A percentile compares a stretch with the other conserved stretches of the same genome.
phyloP scores from a whole-genome alignment of 2,329 filamentous ascomycete species.

The Scytalidium sp. region DNA sequence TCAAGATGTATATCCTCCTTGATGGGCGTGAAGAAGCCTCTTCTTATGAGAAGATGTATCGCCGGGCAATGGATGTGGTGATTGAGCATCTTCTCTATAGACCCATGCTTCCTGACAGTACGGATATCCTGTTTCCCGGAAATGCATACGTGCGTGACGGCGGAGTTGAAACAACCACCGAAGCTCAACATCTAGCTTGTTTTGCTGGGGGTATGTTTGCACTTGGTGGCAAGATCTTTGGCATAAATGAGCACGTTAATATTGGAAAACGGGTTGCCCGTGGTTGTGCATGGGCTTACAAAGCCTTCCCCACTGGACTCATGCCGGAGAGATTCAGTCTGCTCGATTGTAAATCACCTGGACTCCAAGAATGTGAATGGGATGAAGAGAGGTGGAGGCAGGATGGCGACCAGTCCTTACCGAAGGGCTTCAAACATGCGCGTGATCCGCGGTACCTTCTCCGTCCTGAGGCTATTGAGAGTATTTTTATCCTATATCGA shows the following conservation, averaged over 20 bases:
- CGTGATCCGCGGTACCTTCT: slow-evolving; percentile 41
- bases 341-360: slow-evolving; percentile 18
- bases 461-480: slow-evolving; percentile 62
- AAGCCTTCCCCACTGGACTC: slow-evolving; percentile 52
- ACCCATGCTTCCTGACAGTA: slow-evolving; percentile 35
- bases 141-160: slow-evolving; percentile 40
- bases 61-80: slow-evolving; percentile 41
- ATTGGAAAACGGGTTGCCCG: slow-evolving; percentile 56
- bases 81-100: slow-evolving; percentile 43
- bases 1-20: slow-evolving; percentile 60
- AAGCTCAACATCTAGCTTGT: slow-evolving; percentile 65
- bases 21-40: slow-evolving; percentile 46
- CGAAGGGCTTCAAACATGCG: slow-evolving; percentile 11
- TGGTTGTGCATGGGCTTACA: slow-evolving; percentile 63
- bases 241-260: slow-evolving; percentile 49
- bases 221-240: slow-evolving; percentile 62
- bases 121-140: slow-evolving; percentile 46
- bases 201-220: slow-evolving; percentile 71
- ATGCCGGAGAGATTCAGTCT: slow-evolving; percentile 58
- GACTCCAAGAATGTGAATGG: slow-evolving; percentile 19
- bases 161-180: slow-evolving; percentile 30
- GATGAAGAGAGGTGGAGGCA: slow-evolving; percentile 49
- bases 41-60: slow-evolving; percentile 41
- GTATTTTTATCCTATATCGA: slow-evolving; percentile 57
- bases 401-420: not conserved